These are phyloP conservation scores for Lipomyces kockii DNA, from an alignment of 805 yeast species.

Conservation along the genomic window DNA sequence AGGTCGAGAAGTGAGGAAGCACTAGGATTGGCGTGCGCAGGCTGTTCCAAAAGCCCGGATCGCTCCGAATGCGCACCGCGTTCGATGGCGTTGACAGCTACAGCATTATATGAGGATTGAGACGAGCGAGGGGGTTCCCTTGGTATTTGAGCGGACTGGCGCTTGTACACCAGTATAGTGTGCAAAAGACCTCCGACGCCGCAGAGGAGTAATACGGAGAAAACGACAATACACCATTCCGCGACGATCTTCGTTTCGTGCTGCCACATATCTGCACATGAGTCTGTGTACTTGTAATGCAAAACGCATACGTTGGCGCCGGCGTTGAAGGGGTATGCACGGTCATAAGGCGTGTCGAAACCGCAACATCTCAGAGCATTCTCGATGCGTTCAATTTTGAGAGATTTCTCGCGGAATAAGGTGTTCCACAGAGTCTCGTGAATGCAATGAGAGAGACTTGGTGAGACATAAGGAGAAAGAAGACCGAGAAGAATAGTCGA, in stretches of 20 bases:
- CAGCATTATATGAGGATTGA: neutral
- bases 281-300: slow-evolving; percentile 18
- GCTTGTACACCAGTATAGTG: slow-evolving; percentile 26
- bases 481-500: slow-evolving; percentile 25
- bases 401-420: slow-evolving; percentile 5
- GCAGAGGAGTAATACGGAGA: slow-evolving; percentile 14
- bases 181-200: slow-evolving; percentile 17
- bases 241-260: slow-evolving; percentile 29
- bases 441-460: slow-evolving; percentile 18
- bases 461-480: slow-evolving; percentile 26
- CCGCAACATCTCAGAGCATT: slow-evolving; percentile 31
- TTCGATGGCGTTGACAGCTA: neutral
- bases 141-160: neutral
- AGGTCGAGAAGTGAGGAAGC: neutral
- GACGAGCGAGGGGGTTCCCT: neutral
- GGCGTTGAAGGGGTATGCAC: slow-evolving; percentile 22
- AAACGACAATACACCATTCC: slow-evolving; percentile 29
- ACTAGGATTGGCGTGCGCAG: neutral
- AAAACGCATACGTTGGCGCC: slow-evolving; percentile 28
- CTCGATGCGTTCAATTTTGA: slow-evolving; percentile 24
- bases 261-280: slow-evolving; percentile 26
- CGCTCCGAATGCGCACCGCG: neutral
- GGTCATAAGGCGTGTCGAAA: slow-evolving; percentile 26
- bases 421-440: slow-evolving; percentile 26
- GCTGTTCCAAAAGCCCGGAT: slow-evolving; percentile 1